Evolutionary conservation across 2,329 filamentous ascomycete species (phyloP).

Genomic region (Trichoderma harzianum): DNA sequence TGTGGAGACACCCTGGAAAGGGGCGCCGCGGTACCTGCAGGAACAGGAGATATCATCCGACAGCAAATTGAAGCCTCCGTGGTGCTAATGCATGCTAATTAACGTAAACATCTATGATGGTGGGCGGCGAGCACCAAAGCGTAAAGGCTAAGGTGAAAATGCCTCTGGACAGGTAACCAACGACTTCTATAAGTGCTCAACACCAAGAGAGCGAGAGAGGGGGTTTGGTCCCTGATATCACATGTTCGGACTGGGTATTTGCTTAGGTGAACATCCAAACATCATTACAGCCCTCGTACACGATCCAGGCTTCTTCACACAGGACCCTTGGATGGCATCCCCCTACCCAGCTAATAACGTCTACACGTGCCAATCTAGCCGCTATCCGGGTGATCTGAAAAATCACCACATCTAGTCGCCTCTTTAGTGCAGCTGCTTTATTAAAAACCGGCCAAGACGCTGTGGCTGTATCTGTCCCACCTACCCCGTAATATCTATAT

Average conservation of each 20-base stretch:
- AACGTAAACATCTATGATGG: neutral
- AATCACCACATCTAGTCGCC: neutral
- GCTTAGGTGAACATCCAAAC: neutral
- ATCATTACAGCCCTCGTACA: neutral
- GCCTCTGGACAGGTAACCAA: neutral
- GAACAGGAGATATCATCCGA: conserved; percentile 12
- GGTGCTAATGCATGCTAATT: conserved; percentile 1
- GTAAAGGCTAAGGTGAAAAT: neutral
- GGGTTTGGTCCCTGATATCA: neutral
- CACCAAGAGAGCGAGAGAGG: neutral
- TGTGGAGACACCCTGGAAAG: conserved; percentile 17
- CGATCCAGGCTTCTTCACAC: neutral
- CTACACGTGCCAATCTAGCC: conserved; percentile 9
- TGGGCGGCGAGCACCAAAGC: neutral
- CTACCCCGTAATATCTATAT: conserved; percentile 9
- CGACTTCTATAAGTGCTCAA: neutral
- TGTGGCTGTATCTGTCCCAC: neutral
- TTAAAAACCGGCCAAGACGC: neutral
- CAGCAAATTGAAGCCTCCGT: conserved; percentile 2
- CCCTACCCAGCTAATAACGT: neutral
- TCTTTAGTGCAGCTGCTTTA: neutral
- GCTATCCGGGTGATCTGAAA: conserved; percentile 1
- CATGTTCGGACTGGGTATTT: neutral
- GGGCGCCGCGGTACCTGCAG: conserved; percentile 16
- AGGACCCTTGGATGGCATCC: neutral